These are phyloP conservation scores for Laguncularia racemosa DNA, from an alignment of 345 rosid genomes.

Conservation along the genomic window DNA sequence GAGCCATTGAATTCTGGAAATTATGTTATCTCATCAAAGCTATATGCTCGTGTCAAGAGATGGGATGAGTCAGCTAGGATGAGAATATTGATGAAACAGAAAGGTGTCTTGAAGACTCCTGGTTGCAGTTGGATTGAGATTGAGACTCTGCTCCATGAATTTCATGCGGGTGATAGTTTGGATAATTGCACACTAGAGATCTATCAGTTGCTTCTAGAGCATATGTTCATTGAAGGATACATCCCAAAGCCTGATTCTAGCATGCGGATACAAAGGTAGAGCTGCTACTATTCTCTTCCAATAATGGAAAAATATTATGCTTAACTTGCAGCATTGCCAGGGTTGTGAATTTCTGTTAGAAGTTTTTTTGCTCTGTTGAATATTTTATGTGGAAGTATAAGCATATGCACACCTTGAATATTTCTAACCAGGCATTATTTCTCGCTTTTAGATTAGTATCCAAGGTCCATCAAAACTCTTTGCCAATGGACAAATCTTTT, in stretches of 20 bases:
- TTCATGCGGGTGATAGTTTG: constrained; percentile 53
- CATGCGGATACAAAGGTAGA: constrained; percentile 10
- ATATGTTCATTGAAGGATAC: constrained; percentile 61
- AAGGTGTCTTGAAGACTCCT: constrained; percentile 64
- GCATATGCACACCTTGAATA: too few relatives aligned
- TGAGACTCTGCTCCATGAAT: constrained; percentile 42
- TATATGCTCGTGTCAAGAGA: constrained; percentile 58
- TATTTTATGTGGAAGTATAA: too few relatives aligned
- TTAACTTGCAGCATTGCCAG: too few relatives aligned
- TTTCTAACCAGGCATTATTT: too few relatives aligned
- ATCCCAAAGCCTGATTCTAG: constrained; percentile 26
- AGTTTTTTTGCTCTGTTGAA: too few relatives aligned
- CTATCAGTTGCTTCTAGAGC: constrained; percentile 39
- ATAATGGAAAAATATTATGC: too few relatives aligned
- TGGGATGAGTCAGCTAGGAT: constrained; percentile 73
- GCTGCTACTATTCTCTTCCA: too few relatives aligned
- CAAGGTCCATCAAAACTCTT: too few relatives aligned
- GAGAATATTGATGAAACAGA: constrained; percentile 63
- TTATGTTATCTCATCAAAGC: constrained; percentile 70
- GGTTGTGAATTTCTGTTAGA: too few relatives aligned
- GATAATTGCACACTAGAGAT: constrained; percentile 20
- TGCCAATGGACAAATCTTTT: too few relatives aligned
- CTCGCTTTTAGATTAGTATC: too few relatives aligned
- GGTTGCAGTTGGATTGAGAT: constrained; percentile 92
- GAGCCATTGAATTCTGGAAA: constrained; percentile 73